These are phyloP conservation scores for Ilex aquifolium DNA, from an alignment of 257 asterid genomes.

Conservation along the genomic window DNA sequence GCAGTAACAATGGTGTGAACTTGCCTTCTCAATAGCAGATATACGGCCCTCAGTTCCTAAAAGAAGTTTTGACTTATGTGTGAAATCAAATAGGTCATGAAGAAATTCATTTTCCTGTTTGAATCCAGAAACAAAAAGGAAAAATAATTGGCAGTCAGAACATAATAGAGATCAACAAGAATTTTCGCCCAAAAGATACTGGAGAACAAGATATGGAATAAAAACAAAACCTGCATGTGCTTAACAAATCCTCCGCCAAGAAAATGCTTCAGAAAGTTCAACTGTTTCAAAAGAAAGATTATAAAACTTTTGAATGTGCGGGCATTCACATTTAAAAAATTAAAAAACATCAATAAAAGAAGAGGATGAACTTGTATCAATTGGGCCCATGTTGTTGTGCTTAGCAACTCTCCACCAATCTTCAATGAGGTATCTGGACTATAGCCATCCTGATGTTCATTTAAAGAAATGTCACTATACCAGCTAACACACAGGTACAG, in stretches of 20 bases:
- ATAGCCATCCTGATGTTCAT: conserved; percentile 54
- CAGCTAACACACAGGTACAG: conserved; percentile 2
- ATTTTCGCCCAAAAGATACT: neutral
- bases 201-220: neutral
- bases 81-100: conserved; percentile 75
- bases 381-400: conserved; percentile 67
- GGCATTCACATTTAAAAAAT: conserved; percentile 6
- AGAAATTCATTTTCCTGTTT: conserved; percentile 82
- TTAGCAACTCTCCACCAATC: conserved; percentile 72
- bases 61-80: conserved; percentile 49
- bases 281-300: conserved; percentile 31
- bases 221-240: conserved; percentile 78
- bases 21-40: conserved; percentile 66
- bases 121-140: neutral
- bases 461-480: conserved; percentile 2
- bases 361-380: conserved; percentile 54
- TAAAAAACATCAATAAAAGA: conserved; percentile 2
- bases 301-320: neutral
- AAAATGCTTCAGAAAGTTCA: conserved; percentile 82
- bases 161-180: neutral
- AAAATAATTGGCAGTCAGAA: neutral
- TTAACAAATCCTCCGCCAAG: conserved; percentile 97
- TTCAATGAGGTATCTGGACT: conserved; percentile 63
- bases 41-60: conserved; percentile 44
- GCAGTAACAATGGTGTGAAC: neutral